A percentile compares a stretch with the other conserved stretches of the same genome.
Evolutionary conservation across 75 land plant genomes (phyloP).

Genomic region (Gnetum montanum): DNA sequence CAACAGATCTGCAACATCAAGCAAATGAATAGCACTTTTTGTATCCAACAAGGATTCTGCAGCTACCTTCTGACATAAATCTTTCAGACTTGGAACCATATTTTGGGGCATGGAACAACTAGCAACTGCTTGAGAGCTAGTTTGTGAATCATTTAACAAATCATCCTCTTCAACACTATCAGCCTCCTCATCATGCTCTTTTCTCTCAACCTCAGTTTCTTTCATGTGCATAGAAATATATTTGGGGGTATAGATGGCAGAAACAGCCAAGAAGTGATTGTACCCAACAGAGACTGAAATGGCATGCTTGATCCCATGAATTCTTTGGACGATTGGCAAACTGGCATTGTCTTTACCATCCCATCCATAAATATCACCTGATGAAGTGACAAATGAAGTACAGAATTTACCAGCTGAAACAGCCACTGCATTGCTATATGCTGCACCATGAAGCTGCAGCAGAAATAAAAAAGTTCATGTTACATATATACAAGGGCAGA

Average conservation of each 20-base stretch:
- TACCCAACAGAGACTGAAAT: constrained; percentile 89
- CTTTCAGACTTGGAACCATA: constrained; percentile 62
- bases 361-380: constrained; percentile 86
- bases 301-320: constrained; percentile 73
- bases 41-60: constrained; percentile 75
- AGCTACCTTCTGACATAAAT: constrained; percentile 82
- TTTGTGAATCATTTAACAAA: constrained; percentile 20
- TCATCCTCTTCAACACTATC: constrained; percentile 51
- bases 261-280: constrained; percentile 67
- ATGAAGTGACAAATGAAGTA: constrained; percentile 58
- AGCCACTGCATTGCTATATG: constrained; percentile 47
- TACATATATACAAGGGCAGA: neutral
- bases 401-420: constrained; percentile 93
- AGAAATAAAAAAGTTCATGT: neutral
- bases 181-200: constrained; percentile 19
- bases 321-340: constrained; percentile 49
- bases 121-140: neutral
- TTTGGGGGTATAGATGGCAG: constrained; percentile 64
- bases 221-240: constrained; percentile 21
- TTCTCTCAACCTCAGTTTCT: constrained; percentile 9
- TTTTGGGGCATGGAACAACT: constrained; percentile 3
- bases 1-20: constrained; percentile 89
- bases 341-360: constrained; percentile 54
- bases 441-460: constrained; percentile 42
- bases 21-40: constrained; percentile 69